These are phyloP conservation scores for Pseudozyma sp. DNA, from an alignment of 1,284 basidiomycete genomes.

Conservation along the genomic window DNA sequence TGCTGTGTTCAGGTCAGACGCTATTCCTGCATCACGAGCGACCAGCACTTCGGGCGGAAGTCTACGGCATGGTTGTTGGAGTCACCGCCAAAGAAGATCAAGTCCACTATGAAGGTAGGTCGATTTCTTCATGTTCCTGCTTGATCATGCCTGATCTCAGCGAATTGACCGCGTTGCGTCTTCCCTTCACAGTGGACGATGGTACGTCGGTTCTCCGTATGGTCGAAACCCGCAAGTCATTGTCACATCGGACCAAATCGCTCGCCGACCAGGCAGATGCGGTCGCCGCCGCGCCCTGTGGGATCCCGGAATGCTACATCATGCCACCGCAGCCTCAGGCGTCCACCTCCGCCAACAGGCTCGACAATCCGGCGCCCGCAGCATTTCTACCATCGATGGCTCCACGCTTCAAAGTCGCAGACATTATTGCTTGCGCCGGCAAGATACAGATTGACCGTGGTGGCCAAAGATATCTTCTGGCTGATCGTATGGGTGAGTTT, in stretches of 20 bases:
- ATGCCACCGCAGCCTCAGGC: conserved; percentile 22
- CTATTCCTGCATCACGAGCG: conserved; percentile 32
- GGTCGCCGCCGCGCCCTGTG: not conserved
- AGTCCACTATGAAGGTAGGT: conserved; percentile 39
- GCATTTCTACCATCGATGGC: conserved; percentile 8
- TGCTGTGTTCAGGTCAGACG: conserved; percentile 8
- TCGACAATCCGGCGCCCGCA: not conserved
- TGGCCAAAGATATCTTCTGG: conserved; percentile 9
- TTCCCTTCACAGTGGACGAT: conserved; percentile 35
- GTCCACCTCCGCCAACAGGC: conserved; percentile 8
- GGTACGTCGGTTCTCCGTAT: conserved; percentile 46
- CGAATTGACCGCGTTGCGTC: not conserved
- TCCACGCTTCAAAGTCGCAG: conserved; percentile 28
- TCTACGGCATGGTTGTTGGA: conserved; percentile 50
- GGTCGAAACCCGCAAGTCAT: conserved; percentile 31
- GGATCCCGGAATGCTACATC: conserved; percentile 46
- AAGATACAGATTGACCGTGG: conserved; percentile 27
- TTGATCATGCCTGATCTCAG: not conserved
- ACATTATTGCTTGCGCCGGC: conserved; percentile 26
- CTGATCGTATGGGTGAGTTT: conserved; percentile 11
- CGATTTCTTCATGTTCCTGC: not conserved
- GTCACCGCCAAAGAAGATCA: conserved; percentile 40
- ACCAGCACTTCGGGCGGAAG: conserved; percentile 28
- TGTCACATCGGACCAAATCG: conserved; percentile 1
- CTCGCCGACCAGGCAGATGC: not conserved